These are phyloP conservation scores for Melanomma pulvis-pyrius DNA, from an alignment of 495 filamentous ascomycete genomes.

Conservation along the genomic window DNA sequence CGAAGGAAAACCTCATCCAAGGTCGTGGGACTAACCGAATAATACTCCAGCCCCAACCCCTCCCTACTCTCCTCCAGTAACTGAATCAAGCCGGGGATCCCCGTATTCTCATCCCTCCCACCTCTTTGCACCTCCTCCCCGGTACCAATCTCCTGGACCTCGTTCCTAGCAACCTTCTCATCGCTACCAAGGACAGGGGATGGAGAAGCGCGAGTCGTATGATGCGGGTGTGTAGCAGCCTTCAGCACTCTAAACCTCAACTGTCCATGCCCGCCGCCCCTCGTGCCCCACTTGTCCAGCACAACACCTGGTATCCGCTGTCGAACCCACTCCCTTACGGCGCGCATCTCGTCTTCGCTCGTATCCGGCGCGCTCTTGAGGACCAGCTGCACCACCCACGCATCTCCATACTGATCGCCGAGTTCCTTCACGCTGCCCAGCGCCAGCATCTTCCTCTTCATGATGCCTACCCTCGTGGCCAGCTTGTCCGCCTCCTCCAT, in stretches of 20 bases:
- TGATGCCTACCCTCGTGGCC: slow-evolving; percentile 69
- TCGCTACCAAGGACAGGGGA: not conserved
- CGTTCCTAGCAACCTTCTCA: slow-evolving; percentile 25
- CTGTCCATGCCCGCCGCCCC: slow-evolving; percentile 64
- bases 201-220: not conserved
- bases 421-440: slow-evolving; percentile 64
- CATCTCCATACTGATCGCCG: slow-evolving; percentile 61
- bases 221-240: not conserved
- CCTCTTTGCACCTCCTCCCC: not conserved
- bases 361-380: slow-evolving; percentile 72
- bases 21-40: slow-evolving; percentile 78
- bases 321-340: slow-evolving; percentile 59
- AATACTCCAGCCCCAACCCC: slow-evolving; percentile 72
- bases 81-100: slow-evolving; percentile 68
- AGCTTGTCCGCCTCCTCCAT: slow-evolving; percentile 83
- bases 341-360: slow-evolving; percentile 62
- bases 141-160: not conserved
- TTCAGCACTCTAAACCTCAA: slow-evolving; percentile 70
- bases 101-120: slow-evolving; percentile 17
- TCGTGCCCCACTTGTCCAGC: slow-evolving; percentile 52
- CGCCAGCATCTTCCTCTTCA: slow-evolving; percentile 71
- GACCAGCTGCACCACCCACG: slow-evolving; percentile 72
- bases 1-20: slow-evolving; percentile 86
- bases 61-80: slow-evolving; percentile 69
- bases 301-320: slow-evolving; percentile 62